These are phyloP conservation scores for Amaranthus hypochondriacus DNA, from an alignment of 148 eudicot genomes.

Conservation along the genomic window DNA sequence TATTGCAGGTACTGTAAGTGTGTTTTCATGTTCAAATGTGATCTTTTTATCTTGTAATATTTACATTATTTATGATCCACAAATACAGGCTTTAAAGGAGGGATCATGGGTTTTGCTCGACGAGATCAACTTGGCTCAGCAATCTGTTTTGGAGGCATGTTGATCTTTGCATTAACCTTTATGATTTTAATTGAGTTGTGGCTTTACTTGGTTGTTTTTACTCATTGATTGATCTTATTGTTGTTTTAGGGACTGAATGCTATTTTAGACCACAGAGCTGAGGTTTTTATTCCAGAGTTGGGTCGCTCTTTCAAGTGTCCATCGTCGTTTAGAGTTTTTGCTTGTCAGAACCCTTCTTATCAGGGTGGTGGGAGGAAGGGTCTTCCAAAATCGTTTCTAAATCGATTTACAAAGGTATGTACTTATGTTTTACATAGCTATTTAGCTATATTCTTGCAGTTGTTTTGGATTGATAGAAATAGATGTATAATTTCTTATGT, in stretches of 20 bases:
- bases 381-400: conserved; percentile 95
- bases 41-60: not conserved
- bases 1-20: conserved; percentile 59
- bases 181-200: not conserved
- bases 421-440: conserved; percentile 5
- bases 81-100: conserved; percentile 70
- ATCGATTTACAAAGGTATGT: conserved; percentile 80
- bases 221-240: not conserved
- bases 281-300: conserved; percentile 96
- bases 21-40: conserved; percentile 8
- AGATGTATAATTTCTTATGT: not conserved
- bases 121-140: conserved; percentile 97
- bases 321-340: conserved; percentile 83
- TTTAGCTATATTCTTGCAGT: not conserved
- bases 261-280: conserved; percentile 91
- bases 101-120: conserved; percentile 98
- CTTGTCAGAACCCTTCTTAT: conserved; percentile 88
- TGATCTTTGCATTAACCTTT: not conserved
- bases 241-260: conserved; percentile 78
- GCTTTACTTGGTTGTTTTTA: not conserved
- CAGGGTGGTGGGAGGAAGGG: conserved; percentile 99
- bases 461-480: conserved; percentile 6
- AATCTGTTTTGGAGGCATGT: conserved; percentile 88
- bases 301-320: conserved; percentile 87
- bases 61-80: conserved; percentile 6